Evolutionary conservation across 2,329 filamentous ascomycete species (phyloP).

Genomic region (Cytospora piceicola): DNA sequence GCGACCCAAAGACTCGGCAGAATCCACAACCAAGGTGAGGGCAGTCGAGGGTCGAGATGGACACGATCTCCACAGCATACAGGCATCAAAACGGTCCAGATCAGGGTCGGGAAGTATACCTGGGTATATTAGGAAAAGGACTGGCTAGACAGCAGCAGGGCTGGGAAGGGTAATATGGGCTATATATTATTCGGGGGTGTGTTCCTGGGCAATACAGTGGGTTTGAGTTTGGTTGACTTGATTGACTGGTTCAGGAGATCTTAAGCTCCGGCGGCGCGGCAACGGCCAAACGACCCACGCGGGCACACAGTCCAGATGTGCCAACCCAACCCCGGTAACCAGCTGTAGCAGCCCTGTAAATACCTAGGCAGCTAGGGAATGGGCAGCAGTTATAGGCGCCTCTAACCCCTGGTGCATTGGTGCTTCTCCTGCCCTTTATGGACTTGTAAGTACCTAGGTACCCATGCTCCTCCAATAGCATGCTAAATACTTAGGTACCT

Average conservation of each 20-base stretch:
- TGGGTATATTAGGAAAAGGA: background rate
- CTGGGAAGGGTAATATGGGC: background rate
- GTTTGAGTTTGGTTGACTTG: conserved; percentile 4
- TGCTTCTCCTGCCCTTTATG: background rate
- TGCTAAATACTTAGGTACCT: background rate
- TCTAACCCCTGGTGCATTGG: background rate
- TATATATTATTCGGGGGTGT: background rate
- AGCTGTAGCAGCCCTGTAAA: no score
- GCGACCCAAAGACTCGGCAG: background rate
- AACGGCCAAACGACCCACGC: conserved; percentile 9
- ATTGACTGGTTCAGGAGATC: conserved; percentile 22
- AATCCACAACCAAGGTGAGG: background rate
- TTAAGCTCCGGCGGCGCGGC: conserved; percentile 19
- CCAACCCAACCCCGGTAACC: no score
- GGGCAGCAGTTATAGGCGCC: background rate
- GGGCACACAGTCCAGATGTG: no score
- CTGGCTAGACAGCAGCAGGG: background rate
- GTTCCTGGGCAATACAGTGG: background rate
- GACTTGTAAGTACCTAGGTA: background rate
- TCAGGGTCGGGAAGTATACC: background rate
- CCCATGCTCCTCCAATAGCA: background rate
- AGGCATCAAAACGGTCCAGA: background rate
- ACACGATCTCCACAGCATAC: background rate
- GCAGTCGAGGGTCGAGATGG: background rate
- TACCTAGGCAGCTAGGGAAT: background rate